phyloP scores from a whole-genome alignment of 768 basidiomycete species.

The Solioccasus polychromus region DNA sequence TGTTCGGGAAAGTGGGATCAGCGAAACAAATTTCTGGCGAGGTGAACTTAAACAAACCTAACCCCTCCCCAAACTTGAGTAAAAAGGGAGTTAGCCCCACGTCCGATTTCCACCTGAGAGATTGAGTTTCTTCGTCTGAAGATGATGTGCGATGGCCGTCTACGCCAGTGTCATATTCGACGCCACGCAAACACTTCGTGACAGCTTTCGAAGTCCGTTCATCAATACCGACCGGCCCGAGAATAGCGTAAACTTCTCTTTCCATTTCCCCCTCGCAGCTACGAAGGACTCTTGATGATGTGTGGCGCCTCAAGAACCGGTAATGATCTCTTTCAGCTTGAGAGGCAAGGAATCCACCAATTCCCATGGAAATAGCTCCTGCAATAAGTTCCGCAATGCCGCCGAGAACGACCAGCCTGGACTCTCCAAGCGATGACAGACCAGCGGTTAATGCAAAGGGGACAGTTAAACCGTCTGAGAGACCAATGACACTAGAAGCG shows the following conservation, averaged over 20 bases:
- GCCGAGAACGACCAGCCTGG: slow-evolving; percentile 88
- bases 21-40: not conserved
- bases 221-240: slow-evolving; percentile 88
- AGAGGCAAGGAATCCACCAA: slow-evolving; percentile 96
- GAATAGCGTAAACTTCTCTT: slow-evolving; percentile 85
- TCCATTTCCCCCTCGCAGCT: slow-evolving; percentile 96
- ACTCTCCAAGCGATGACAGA: slow-evolving; percentile 84
- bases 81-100: slow-evolving; percentile 92
- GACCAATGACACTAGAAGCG: slow-evolving; percentile 71
- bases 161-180: slow-evolving; percentile 47
- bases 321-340: slow-evolving; percentile 97
- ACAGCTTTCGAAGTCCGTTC: slow-evolving; percentile 77
- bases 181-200: slow-evolving; percentile 67
- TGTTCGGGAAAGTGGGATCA: slow-evolving; percentile 23
- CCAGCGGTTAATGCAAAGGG: slow-evolving; percentile 91
- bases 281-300: slow-evolving; percentile 76
- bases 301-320: slow-evolving; percentile 73
- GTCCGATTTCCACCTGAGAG: slow-evolving; percentile 66
- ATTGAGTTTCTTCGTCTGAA: slow-evolving; percentile 54
- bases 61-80: slow-evolving; percentile 92
- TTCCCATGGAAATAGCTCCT: slow-evolving; percentile 97
- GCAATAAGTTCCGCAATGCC: slow-evolving; percentile 96
- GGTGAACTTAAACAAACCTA: slow-evolving; percentile 51
- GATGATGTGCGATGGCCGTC: slow-evolving; percentile 13
- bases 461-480: slow-evolving; percentile 86